A percentile compares a stretch with the other conserved stretches of the same genome.
Conservation (phyloP, 179 eudicot genomes). For the Monotropa hypopitys region DNA sequence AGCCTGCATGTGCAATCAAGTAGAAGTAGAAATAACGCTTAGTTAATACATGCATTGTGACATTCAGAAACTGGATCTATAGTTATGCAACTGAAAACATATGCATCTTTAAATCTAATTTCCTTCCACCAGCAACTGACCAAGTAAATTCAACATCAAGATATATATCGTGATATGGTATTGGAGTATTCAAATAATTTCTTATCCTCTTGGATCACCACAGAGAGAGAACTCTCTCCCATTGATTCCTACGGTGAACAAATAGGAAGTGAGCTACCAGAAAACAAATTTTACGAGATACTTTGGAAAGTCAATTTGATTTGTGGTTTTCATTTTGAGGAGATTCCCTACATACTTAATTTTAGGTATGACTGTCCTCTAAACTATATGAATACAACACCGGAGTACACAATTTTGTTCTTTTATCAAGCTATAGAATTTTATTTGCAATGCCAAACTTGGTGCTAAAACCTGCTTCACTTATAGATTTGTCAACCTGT, state of each 20-base stretch:
- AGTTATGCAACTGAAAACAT: neutral
- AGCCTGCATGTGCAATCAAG: constrained; percentile 46
- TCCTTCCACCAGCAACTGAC: neutral
- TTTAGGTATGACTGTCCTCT: neutral
- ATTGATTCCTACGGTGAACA: neutral
- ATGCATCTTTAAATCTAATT: neutral
- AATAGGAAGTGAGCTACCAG: too few species aligned
- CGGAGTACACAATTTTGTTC: neutral
- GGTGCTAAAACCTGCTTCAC: neutral
- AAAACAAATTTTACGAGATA: neutral
- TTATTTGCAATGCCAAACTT: neutral
- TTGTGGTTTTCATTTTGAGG: neutral
- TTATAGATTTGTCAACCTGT: neutral
- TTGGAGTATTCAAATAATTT: neutral
- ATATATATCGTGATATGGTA: neutral
- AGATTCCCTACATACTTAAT: neutral
- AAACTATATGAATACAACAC: neutral
- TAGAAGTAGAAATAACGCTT: neutral
- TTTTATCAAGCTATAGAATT: neutral
- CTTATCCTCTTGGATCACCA: neutral
- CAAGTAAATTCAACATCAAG: neutral
- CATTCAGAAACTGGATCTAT: neutral
- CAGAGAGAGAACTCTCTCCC: neutral
- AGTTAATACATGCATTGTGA: neutral
- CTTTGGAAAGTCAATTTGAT: neutral